These are phyloP conservation scores for Galeopsis tetrahit DNA, from an alignment of 257 asterid species.

Conservation along the genomic window DNA sequence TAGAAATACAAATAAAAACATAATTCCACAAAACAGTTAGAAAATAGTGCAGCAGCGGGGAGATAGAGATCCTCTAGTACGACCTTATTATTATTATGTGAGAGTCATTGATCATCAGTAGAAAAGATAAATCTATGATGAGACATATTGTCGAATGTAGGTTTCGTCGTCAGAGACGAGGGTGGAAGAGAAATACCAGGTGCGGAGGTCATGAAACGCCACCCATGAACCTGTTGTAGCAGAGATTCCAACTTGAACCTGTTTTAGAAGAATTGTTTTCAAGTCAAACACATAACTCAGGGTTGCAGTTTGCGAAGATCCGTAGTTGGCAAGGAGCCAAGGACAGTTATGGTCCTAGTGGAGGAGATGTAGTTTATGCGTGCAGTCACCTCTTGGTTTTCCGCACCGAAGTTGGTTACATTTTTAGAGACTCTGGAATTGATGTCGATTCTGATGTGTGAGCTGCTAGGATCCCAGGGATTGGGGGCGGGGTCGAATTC, in stretches of 20 bases:
- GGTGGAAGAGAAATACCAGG: conserved; percentile 9
- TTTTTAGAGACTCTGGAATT: neutral
- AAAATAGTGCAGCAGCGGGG: too few species aligned
- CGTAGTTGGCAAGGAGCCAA: neutral
- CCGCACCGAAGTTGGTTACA: neutral
- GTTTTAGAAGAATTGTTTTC: conserved; percentile 5
- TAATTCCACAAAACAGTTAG: too few species aligned
- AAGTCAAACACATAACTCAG: neutral
- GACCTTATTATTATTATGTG: too few species aligned
- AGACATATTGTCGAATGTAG: neutral
- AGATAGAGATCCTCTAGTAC: too few species aligned
- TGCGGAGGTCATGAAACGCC: neutral
- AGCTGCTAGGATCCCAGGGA: neutral
- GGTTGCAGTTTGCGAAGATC: rapidly evolving
- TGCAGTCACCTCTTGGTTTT: neutral
- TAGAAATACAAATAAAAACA: too few species aligned
- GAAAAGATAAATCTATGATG: too few species aligned
- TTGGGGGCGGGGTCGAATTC: neutral
- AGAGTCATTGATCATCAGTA: too few species aligned
- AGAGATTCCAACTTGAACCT: conserved; percentile 12
- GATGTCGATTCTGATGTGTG: neutral
- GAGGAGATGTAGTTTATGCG: neutral
- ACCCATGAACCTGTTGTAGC: neutral
- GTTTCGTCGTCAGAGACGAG: neutral
- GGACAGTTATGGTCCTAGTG: neutral